These are phyloP conservation scores for Parmales sp. DNA, from an alignment of 108 stramenopile genomes.

Conservation along the genomic window DNA sequence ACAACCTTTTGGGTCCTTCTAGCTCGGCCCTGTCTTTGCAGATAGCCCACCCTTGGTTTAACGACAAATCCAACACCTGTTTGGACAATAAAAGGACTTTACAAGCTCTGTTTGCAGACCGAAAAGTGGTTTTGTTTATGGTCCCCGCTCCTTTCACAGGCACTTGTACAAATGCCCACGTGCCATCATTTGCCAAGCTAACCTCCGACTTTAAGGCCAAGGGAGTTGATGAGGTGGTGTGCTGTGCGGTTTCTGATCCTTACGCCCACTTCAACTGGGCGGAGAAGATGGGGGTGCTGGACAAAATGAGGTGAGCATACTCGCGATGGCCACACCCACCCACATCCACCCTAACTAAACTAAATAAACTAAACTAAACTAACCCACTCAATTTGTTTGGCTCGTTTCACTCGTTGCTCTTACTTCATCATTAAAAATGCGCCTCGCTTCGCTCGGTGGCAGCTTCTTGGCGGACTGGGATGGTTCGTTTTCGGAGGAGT, in stretches of 20 bases:
- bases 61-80: conserved; percentile 28
- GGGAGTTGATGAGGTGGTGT: conserved; percentile 29
- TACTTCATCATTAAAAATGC: no score
- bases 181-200: conserved; percentile 30
- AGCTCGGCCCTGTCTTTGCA: conserved; percentile 15
- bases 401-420: no score
- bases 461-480: conserved; percentile 33
- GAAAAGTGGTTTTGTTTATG: conserved; percentile 37
- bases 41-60: conserved; percentile 33
- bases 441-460: no score
- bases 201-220: conserved; percentile 19
- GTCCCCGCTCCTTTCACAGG: conserved; percentile 47
- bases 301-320: no score
- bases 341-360: no score
- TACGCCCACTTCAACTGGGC: conserved; percentile 31
- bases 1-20: no score
- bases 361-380: conserved; percentile 26
- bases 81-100: conserved; percentile 30
- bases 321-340: no score
- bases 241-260: conserved; percentile 38
- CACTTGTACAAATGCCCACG: conserved; percentile 38
- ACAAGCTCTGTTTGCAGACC: conserved; percentile 22
- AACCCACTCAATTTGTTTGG: no score
- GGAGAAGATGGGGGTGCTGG: conserved; percentile 16
- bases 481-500: conserved; percentile 27